These are phyloP conservation scores for Solanum ahanhuiri DNA, from an alignment of 257 asterid species.

Conservation along the genomic window DNA sequence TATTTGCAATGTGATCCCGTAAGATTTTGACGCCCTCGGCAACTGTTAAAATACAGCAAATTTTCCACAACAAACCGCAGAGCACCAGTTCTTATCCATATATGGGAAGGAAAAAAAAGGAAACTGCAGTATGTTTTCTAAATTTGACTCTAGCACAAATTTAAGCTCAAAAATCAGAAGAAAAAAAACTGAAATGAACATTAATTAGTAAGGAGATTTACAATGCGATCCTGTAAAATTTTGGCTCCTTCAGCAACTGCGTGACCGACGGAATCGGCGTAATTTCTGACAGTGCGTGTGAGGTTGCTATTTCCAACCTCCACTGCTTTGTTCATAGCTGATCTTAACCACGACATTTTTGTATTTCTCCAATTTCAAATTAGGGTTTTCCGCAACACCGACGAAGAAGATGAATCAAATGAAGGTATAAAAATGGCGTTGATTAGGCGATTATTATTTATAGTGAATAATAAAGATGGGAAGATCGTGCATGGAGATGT, in stretches of 20 bases:
- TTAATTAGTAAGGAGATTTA: constrained; percentile 9
- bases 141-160: too few relatives aligned
- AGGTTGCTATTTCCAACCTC: constrained; percentile 95
- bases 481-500: background rate
- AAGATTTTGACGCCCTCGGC: background rate
- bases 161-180: background rate
- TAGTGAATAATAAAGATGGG: background rate
- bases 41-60: background rate
- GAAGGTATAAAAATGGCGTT: background rate
- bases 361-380: background rate
- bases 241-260: constrained; percentile 95
- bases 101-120: too few relatives aligned
- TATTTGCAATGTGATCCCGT: background rate
- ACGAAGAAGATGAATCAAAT: background rate
- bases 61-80: background rate
- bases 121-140: background rate
- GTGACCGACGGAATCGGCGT: constrained; percentile 90
- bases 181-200: background rate
- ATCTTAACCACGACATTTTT: constrained; percentile 86
- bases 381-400: background rate
- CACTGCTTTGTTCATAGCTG: constrained; percentile 97
- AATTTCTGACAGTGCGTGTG: constrained; percentile 78
- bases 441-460: background rate
- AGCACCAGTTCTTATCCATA: background rate
- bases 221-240: constrained; percentile 85